Conservation (phyloP, 495 filamentous ascomycete genomes). For the Polyplosphaeria fusca region DNA sequence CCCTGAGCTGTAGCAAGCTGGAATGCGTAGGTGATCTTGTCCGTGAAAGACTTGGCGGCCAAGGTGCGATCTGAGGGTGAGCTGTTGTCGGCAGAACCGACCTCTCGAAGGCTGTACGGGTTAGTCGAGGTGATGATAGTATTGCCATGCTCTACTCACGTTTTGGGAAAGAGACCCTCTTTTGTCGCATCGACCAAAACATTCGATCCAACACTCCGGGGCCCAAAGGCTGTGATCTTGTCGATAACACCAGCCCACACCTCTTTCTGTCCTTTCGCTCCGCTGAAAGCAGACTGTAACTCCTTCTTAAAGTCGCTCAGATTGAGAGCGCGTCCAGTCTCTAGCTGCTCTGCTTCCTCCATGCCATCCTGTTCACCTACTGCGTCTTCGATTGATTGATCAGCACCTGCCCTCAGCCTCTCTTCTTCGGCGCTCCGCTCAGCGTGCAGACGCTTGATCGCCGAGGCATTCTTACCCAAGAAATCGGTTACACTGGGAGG, state of each 20-base stretch:
- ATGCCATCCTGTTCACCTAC: conserved; percentile 32
- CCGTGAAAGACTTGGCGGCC: conserved; percentile 70
- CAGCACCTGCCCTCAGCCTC: conserved; percentile 31
- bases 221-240: conserved; percentile 85
- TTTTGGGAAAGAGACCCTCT: conserved; percentile 67
- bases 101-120: no score
- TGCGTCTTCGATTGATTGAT: conserved; percentile 5
- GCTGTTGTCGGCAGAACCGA: no score
- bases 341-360: conserved; percentile 45
- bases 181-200: conserved; percentile 81
- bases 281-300: conserved; percentile 63
- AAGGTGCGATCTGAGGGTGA: conserved; percentile 51
- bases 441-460: conserved; percentile 76
- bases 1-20: conserved; percentile 88
- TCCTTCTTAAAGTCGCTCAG: conserved; percentile 71
- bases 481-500: conserved; percentile 80
- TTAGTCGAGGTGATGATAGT: not conserved
- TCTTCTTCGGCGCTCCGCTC: conserved; percentile 54
- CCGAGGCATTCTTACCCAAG: conserved; percentile 69
- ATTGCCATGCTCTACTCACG: conserved; percentile 50
- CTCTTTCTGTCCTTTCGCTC: conserved; percentile 63
- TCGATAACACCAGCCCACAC: conserved; percentile 75
- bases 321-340: conserved; percentile 56
- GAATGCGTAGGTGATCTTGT: conserved; percentile 90
- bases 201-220: conserved; percentile 80